phyloP scores from a whole-genome alignment of 1,284 basidiomycete species.

The Ganoderma leucocontextum region DNA sequence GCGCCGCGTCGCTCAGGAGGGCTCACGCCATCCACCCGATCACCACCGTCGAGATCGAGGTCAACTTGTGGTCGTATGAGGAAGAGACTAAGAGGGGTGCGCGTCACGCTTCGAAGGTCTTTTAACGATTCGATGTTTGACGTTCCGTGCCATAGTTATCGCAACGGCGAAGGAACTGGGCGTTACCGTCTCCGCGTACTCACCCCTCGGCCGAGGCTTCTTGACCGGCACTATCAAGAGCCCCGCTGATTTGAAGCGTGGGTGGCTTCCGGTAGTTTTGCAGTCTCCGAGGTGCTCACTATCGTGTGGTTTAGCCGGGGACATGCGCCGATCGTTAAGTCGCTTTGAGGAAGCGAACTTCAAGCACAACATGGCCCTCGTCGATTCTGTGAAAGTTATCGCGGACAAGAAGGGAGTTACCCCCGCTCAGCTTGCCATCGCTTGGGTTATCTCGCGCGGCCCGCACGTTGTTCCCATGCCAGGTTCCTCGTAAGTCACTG shows the following conservation, averaged over 20 bases:
- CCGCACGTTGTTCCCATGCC: slow-evolving; percentile 62
- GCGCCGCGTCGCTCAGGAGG: slow-evolving; percentile 53
- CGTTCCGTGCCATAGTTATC: slow-evolving; percentile 40
- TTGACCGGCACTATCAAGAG: slow-evolving; percentile 58
- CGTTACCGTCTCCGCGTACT: slow-evolving; percentile 63
- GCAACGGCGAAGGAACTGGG: slow-evolving; percentile 50
- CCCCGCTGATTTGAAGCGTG: slow-evolving; percentile 52
- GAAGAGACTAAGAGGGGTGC: slow-evolving; percentile 54
- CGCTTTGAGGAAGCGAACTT: slow-evolving; percentile 51
- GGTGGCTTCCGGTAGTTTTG: neutral
- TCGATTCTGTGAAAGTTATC: slow-evolving; percentile 53
- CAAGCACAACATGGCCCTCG: slow-evolving; percentile 63
- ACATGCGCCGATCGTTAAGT: slow-evolving; percentile 46
- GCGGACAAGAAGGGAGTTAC: slow-evolving; percentile 59
- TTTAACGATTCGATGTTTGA: slow-evolving; percentile 1
- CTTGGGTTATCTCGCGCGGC: slow-evolving; percentile 62
- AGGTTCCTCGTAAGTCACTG: slow-evolving; percentile 55
- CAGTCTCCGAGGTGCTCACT: slow-evolving; percentile 26
- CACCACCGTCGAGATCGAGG: slow-evolving; percentile 50
- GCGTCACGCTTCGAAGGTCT: neutral
- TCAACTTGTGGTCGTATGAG: slow-evolving; percentile 59
- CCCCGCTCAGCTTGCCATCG: slow-evolving; percentile 65
- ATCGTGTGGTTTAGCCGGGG: slow-evolving; percentile 36
- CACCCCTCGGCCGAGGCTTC: slow-evolving; percentile 65
- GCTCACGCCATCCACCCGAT: slow-evolving; percentile 33